Base-by-base conservation (phyloP, 2,329 filamentous ascomycete species). In the Shiraia sp. region DNA sequence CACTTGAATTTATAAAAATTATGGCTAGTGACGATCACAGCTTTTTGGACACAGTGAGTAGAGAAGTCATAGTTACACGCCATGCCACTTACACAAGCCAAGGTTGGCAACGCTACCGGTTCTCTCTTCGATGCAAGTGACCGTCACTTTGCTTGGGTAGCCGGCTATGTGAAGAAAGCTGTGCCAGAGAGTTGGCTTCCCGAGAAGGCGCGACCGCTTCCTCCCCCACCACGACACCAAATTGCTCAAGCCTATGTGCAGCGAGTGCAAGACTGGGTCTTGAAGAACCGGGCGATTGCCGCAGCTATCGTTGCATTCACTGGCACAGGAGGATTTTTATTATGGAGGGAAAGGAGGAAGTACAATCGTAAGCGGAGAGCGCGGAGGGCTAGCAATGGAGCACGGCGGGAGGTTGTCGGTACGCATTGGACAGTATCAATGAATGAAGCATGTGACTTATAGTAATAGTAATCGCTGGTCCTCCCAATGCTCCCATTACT, bases 11-110 rank as follows among this genome's bases (percentile, higher is more conserved):
- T 28, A n/a, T 22, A 38, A n/a, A 15, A 27, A 46, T 16, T 54
- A 92, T 92, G 88, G 86, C 87, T 54, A 83, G 81, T 65, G 86
- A 91, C 66, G 87, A 90, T 65, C 84, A 89, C 72, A 83, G 87
- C 59, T 86, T 91, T 64, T 74, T 90, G 53, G 86, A 90, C 71
- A 78, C 87, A 65, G 87, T 91, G 73, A 76, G 85, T 66, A 53
- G 51, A 36, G 30, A 17, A 15, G 28, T 25, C 32, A 27, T 41
- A 28, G 35, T 33, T 32, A 27, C 17, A 30, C 40, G 36, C 38
- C 40, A 10, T 37, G 28, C 33, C 36, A 32, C 36, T 49, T 40
- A 57, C 42, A 29, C n/a, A n/a, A n/a, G n/a, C n/a, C n/a, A n/a
- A n/a, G n/a, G n/a, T 92, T 65, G 81, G 80, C 48, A 78, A 77